Evolutionary conservation across 805 yeast species (phyloP).

Genomic region (Saturnispora bothae): DNA sequence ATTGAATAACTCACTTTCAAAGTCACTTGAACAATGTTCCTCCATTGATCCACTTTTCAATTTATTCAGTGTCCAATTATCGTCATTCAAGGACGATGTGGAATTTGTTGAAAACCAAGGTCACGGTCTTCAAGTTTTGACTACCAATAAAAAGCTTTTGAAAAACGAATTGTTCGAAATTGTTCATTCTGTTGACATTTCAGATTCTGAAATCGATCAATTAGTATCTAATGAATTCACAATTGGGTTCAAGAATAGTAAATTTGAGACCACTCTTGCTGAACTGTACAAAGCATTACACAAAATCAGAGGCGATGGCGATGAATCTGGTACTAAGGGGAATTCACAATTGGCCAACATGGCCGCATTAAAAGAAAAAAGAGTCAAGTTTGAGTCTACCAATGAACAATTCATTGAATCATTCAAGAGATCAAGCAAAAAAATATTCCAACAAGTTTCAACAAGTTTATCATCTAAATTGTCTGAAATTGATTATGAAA

Average conservation of each 20-base stretch:
- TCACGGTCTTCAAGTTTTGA: slow-evolving; percentile 72
- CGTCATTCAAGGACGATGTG: slow-evolving; percentile 58
- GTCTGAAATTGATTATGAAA: slow-evolving; percentile 11
- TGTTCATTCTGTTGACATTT: slow-evolving; percentile 58
- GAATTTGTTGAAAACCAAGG: slow-evolving; percentile 63
- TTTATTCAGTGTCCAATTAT: slow-evolving; percentile 48
- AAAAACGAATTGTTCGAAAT: slow-evolving; percentile 57
- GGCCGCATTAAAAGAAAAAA: slow-evolving; percentile 63
- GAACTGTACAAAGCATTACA: slow-evolving; percentile 54
- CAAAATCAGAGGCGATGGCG: slow-evolving; percentile 42
- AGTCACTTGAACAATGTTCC: slow-evolving; percentile 43
- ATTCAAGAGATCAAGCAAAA: slow-evolving; percentile 27
- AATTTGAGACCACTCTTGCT: slow-evolving; percentile 44
- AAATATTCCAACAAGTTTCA: slow-evolving; percentile 19
- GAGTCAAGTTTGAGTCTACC: slow-evolving; percentile 46
- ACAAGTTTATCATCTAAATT: slow-evolving; percentile 24
- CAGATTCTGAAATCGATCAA: slow-evolving; percentile 39
- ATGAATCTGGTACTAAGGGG: slow-evolving; percentile 15
- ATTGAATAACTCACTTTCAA: slow-evolving; percentile 32
- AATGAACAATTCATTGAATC: slow-evolving; percentile 38
- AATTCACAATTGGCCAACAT: slow-evolving; percentile 41
- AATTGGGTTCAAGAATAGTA: slow-evolving; percentile 31
- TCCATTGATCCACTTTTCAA: slow-evolving; percentile 44
- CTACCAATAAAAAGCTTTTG: slow-evolving; percentile 69
- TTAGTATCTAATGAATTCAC: slow-evolving; percentile 41